phyloP scores from a whole-genome alignment of 1,284 basidiomycete species.

The Cryptococcus wingfieldii region DNA sequence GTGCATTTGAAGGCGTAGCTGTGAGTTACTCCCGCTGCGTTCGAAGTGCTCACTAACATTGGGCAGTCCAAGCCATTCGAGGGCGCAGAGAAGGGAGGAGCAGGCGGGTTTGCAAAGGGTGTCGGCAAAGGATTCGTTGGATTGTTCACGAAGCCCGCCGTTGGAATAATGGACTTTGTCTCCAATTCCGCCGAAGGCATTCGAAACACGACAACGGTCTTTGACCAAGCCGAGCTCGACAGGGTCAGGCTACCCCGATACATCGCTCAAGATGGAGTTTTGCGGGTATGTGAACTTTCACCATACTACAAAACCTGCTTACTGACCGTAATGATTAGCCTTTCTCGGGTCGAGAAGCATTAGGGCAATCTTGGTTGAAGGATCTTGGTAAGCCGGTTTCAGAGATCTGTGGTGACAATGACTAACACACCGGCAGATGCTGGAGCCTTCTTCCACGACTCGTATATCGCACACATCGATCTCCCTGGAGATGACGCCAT shows the following conservation, averaged over 20 bases:
- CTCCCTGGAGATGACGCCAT: conserved; percentile 77
- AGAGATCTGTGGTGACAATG: conserved; percentile 53
- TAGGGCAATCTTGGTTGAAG: conserved; percentile 94
- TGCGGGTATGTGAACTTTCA: conserved; percentile 59
- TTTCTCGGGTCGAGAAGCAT: conserved; percentile 80
- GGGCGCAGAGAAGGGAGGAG: conserved; percentile 91
- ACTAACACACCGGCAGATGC: conserved; percentile 41
- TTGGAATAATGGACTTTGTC: conserved; percentile 93
- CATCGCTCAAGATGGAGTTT: conserved; percentile 76
- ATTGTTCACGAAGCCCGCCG: conserved; percentile 84
- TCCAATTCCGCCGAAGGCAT: conserved; percentile 97
- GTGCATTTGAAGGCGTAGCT: conserved; percentile 92
- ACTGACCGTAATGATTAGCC: conserved; percentile 54
- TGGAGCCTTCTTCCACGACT: conserved; percentile 76
- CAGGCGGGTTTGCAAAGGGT: conserved; percentile 95
- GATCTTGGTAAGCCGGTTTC: conserved; percentile 69
- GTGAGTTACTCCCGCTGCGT: conserved; percentile 52
- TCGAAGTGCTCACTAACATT: neutral
- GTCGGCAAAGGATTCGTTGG: conserved; percentile 95
- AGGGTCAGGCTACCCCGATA: conserved; percentile 84
- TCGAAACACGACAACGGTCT: conserved; percentile 96
- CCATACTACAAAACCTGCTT: neutral
- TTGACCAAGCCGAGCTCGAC: conserved; percentile 87
- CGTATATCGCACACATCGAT: conserved; percentile 88
- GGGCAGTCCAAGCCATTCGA: conserved; percentile 85